Evolutionary conservation across 176 grass and related monocot species (phyloP).

Genomic region (Aegilops sharonensis): DNA sequence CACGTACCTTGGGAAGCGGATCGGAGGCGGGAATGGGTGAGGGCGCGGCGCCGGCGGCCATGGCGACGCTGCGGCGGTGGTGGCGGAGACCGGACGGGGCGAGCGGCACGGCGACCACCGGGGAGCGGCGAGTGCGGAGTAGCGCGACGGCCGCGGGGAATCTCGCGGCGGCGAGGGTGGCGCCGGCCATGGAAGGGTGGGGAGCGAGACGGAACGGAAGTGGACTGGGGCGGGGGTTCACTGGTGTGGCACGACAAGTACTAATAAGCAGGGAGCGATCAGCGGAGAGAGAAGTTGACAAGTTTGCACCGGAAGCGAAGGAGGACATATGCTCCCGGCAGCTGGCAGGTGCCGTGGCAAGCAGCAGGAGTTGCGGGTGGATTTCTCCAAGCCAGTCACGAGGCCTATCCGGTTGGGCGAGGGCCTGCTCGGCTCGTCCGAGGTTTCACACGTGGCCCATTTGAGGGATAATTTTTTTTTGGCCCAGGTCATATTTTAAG

Average conservation of each 20-base stretch:
- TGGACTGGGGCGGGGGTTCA: background rate
- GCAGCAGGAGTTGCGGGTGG: slow-evolving; percentile 13
- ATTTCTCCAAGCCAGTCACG: background rate
- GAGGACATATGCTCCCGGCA: background rate
- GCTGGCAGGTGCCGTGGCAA: slow-evolving; percentile 15
- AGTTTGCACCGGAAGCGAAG: background rate
- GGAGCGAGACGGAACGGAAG: background rate
- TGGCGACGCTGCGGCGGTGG: slow-evolving; percentile 18
- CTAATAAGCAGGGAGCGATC: background rate
- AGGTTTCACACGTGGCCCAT: background rate
- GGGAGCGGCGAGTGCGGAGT: background rate
- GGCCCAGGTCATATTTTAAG: background rate
- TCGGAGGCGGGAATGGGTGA: slow-evolving; percentile 10
- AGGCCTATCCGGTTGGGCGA: background rate
- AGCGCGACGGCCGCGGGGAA: background rate
- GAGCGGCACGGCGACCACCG: background rate
- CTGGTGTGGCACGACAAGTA: slow-evolving; percentile 20
- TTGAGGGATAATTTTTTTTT: no score
- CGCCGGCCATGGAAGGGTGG: background rate
- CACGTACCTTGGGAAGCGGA: slow-evolving; percentile 44
- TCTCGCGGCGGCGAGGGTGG: slow-evolving; percentile 4
- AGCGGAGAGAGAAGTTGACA: background rate
- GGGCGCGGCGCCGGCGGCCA: slow-evolving; percentile 18
- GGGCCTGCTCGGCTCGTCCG: background rate
- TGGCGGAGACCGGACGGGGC: background rate